Base-by-base conservation (phyloP, 23 red algal genomes). In the Cyanidiococcus yangmingshanensis region DNA sequence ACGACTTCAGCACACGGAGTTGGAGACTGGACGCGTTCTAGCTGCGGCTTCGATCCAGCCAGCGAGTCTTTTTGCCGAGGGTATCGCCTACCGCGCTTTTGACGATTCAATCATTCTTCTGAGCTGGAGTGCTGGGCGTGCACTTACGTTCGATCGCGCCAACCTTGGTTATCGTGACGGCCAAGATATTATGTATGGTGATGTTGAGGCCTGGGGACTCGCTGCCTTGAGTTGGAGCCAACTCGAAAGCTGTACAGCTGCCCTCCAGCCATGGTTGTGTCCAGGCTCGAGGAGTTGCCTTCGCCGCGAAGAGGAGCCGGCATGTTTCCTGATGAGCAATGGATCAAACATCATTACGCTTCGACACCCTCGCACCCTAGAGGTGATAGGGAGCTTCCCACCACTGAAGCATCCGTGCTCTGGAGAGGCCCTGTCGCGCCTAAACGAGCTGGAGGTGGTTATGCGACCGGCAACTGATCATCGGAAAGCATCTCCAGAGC, bases 401-500 rank as follows among this genome's bases (percentile, higher is more conserved):
- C 12, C 63, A 7, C 32, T 71, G 27, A 12, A 35, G 16, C 63
- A 71, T 35, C n/a, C 63, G 3, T 71, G 63, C 32, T 71, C 32
- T 2, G n/a, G 63, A 71, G n/a, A 71, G 63, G 3, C 15, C 12
- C 3, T 71, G 12, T 25, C 63, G 63, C 27, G 3, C 7, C 63
- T 71, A 29, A 71, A 71, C 63, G 63, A 71, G 32, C 63, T 71
- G 63, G 63, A 71, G 63, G 63, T 71, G 12, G 63, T 71, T 7
- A 54, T 54, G 45, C 7, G 45, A 54, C 45, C 45, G 21, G 45
- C 45, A 15, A 21, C 45, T 15, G 7, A 71, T 35, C n/a, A 7
- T 12, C 63, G 16, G n/a, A 29, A 71, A 25, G 12, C 3, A 12
- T 25, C 27, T 7, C 63, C 32, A 2, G 63, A 71, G 27, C 27